These are phyloP conservation scores for Alloteropsis angusta DNA, from an alignment of 202 grass and related monocot genomes.

Conservation along the genomic window DNA sequence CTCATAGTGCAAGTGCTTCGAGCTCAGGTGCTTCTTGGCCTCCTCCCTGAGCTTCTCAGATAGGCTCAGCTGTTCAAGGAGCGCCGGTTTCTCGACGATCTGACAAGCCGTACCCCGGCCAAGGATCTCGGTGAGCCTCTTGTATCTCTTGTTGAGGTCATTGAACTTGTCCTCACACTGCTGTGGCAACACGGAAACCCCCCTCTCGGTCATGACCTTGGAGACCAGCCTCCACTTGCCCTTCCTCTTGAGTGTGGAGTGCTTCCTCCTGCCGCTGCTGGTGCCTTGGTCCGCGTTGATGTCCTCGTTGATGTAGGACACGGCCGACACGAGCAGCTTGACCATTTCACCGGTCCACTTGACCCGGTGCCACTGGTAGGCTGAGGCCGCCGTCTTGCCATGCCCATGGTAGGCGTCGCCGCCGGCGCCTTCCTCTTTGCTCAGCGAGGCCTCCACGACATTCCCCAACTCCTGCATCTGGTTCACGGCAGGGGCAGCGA, in stretches of 20 bases:
- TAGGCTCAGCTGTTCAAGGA: slow-evolving; percentile 46
- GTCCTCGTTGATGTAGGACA: slow-evolving; percentile 67
- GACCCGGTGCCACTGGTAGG: slow-evolving; percentile 52
- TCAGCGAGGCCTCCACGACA: slow-evolving; percentile 26
- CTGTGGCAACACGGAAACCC: slow-evolving; percentile 53
- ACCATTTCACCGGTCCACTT: slow-evolving; percentile 80
- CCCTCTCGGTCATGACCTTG: slow-evolving; percentile 40
- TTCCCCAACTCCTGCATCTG: slow-evolving; percentile 25
- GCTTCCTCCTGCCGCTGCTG: slow-evolving; percentile 30
- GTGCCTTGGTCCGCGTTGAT: not conserved
- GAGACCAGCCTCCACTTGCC: slow-evolving; percentile 75
- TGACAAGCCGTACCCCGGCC: slow-evolving; percentile 62
- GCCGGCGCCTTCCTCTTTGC: slow-evolving; percentile 41
- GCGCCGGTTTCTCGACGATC: slow-evolving; percentile 49
- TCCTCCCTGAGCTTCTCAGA: slow-evolving; percentile 64
- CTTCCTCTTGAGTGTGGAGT: slow-evolving; percentile 54
- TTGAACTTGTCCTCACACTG: slow-evolving; percentile 95
- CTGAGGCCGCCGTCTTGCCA: not conserved
- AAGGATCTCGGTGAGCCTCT: slow-evolving; percentile 72
- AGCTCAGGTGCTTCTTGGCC: slow-evolving; percentile 56
- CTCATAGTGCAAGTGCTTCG: slow-evolving; percentile 84
- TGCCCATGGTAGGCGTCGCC: not conserved
- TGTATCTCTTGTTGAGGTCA: slow-evolving; percentile 92
- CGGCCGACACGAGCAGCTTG: slow-evolving; percentile 55
- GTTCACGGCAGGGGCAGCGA: slow-evolving; percentile 2